Evolutionary conservation across 768 basidiomycete species (phyloP).

Genomic region (Hygrophorus pudorinus): DNA sequence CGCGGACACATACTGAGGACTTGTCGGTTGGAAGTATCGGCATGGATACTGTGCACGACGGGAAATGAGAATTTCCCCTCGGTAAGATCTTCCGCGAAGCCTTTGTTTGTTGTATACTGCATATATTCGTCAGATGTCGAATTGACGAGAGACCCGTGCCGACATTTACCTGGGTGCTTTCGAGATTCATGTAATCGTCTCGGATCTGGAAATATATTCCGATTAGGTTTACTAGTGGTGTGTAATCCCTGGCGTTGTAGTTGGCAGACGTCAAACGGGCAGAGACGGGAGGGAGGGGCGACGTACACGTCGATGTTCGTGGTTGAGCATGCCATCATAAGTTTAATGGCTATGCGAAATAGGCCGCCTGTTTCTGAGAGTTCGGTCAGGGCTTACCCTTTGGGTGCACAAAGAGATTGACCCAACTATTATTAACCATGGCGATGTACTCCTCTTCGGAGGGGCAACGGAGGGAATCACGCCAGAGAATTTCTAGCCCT

Average conservation of each 20-base stretch:
- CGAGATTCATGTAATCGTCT: slow-evolving; percentile 96
- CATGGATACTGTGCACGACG: slow-evolving; percentile 79
- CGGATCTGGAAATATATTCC: slow-evolving; percentile 94
- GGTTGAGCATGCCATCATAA: slow-evolving; percentile 89
- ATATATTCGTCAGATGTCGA: background rate
- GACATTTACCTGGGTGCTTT: slow-evolving; percentile 61
- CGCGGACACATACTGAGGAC: slow-evolving; percentile 64
- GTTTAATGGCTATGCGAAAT: slow-evolving; percentile 83
- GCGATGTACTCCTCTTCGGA: slow-evolving; percentile 89
- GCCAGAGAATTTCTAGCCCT: slow-evolving; percentile 90
- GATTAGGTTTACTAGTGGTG: slow-evolving; percentile 88
- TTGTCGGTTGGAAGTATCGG: slow-evolving; percentile 66
- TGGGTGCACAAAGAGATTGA: background rate
- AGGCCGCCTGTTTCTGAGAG: slow-evolving; percentile 85
- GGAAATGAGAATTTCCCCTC: slow-evolving; percentile 99
- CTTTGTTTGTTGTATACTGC: slow-evolving; percentile 78
- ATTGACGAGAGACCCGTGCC: background rate
- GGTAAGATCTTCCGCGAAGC: slow-evolving; percentile 87
- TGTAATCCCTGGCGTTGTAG: slow-evolving; percentile 59
- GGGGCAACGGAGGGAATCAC: slow-evolving; percentile 84
- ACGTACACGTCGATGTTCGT: slow-evolving; percentile 49
- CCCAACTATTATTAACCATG: slow-evolving; percentile 93
- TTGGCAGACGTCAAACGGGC: background rate
- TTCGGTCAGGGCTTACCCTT: background rate
- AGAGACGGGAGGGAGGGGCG: background rate